Conservation (phyloP, 1,284 basidiomycete genomes). For the Malassezia dermatis region DNA sequence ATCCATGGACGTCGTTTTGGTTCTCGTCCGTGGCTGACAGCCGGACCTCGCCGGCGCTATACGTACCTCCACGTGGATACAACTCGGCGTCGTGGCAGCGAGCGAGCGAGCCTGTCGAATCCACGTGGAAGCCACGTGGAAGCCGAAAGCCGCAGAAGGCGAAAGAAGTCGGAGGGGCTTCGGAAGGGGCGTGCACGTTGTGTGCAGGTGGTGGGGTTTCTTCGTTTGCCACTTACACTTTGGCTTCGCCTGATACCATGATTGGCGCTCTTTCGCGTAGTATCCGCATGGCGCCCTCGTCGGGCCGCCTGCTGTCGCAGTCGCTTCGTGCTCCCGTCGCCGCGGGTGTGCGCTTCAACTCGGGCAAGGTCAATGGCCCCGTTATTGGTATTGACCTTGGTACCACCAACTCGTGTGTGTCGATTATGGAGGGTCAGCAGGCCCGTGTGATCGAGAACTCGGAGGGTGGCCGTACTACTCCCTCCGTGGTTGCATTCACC, state of each 20-base stretch:
- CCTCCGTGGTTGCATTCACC: conserved; percentile 95
- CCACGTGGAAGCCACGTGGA: conserved; percentile 7
- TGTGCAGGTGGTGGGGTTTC: conserved; percentile 4
- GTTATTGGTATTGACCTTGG: conserved; percentile 47
- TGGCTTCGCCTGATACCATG: conserved; percentile 2
- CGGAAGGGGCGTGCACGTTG: conserved; percentile 6
- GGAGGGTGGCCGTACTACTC: conserved; percentile 93
- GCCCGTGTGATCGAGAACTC: conserved; percentile 92
- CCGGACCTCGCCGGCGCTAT: background rate
- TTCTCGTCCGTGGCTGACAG: background rate
- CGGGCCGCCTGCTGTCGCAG: conserved; percentile 32
- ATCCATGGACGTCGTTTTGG: background rate
- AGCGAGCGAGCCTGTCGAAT: background rate
- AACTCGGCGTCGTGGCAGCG: background rate
- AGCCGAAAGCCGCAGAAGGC: conserved; percentile 15
- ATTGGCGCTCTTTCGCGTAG: conserved; percentile 25
- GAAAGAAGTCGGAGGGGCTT: conserved; percentile 9
- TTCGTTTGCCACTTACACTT: conserved; percentile 5
- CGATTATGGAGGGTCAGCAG: conserved; percentile 71
- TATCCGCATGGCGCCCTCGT: conserved; percentile 30
- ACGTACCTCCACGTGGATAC: background rate
- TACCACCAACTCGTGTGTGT: conserved; percentile 48
- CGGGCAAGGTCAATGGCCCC: conserved; percentile 37
- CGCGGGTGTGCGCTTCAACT: conserved; percentile 29
- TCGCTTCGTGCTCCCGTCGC: conserved; percentile 30